Evolutionary conservation across 78 protist genomes (phyloP).

Genomic region (Dictyostelium firmibasis): DNA sequence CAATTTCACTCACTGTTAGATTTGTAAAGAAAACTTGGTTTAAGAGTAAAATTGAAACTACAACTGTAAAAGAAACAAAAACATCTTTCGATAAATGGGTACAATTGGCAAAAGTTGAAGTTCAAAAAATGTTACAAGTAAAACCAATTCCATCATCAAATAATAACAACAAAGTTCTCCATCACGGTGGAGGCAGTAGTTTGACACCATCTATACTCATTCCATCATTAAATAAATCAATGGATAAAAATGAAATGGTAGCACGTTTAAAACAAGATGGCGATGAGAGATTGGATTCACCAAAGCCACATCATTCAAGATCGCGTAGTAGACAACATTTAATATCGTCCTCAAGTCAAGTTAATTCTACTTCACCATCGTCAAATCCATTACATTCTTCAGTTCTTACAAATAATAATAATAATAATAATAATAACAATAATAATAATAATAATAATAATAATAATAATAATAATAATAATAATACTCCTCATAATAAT

Average conservation of each 20-base stretch:
- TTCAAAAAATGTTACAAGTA: slow-evolving; percentile 50
- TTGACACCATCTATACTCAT: neutral
- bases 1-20: slow-evolving; percentile 48
- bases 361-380: neutral
- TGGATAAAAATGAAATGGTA: neutral
- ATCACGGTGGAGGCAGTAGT: neutral
- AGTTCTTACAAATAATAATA: too few relatives aligned
- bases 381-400: neutral
- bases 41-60: slow-evolving; percentile 79
- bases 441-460: neutral
- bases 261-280: neutral
- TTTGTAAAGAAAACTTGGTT: slow-evolving; percentile 83
- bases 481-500: too few relatives aligned
- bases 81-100: slow-evolving; percentile 64
- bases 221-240: neutral
- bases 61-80: slow-evolving; percentile 77
- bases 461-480: neutral
- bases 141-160: neutral
- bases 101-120: slow-evolving; percentile 59
- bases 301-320: slow-evolving; percentile 60
- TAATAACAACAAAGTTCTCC: neutral
- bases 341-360: slow-evolving; percentile 28
- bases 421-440: neutral
- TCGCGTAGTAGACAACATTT: slow-evolving; percentile 60
- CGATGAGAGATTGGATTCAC: slow-evolving; percentile 36